These are phyloP conservation scores for Tylopilus sp. DNA, from an alignment of 1,284 basidiomycete species.

Conservation along the genomic window DNA sequence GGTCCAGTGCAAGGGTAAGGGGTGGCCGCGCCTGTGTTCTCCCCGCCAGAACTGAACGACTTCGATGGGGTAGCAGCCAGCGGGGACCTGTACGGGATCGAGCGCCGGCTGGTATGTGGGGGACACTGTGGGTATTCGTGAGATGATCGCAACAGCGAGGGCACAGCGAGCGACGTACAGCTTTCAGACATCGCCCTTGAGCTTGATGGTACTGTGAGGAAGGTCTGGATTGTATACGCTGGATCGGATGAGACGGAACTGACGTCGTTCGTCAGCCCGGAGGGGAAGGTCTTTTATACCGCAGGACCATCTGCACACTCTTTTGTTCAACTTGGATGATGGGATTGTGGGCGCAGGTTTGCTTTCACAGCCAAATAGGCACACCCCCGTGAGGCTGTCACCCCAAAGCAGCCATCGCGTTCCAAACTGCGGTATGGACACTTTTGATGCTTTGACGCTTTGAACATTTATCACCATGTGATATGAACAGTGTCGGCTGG, in stretches of 20 bases:
- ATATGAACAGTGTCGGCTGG: not conserved
- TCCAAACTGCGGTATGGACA: not conserved
- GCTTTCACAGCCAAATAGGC: not conserved
- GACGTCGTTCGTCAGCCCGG: not conserved
- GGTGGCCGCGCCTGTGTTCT: conserved; percentile 5
- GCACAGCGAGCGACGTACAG: conserved; percentile 1
- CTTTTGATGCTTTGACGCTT: not conserved
- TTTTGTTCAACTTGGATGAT: conserved; percentile 8
- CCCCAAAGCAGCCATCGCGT: not conserved
- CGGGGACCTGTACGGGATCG: conserved; percentile 18
- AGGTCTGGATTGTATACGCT: not conserved
- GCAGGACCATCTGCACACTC: conserved; percentile 1
- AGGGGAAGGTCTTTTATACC: conserved; percentile 1
- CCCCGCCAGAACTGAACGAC: conserved; percentile 31
- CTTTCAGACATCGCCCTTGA: conserved; percentile 2
- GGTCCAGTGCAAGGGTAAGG: conserved; percentile 27
- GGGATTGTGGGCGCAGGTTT: conserved; percentile 7
- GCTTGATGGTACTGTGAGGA: not conserved
- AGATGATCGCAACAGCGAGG: not conserved
- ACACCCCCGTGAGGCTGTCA: not conserved
- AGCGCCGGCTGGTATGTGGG: not conserved
- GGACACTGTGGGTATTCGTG: not conserved
- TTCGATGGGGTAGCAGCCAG: conserved; percentile 24
- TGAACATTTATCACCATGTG: not conserved
- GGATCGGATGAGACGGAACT: not conserved